These are phyloP conservation scores for Paulownia fortunei DNA, from an alignment of 257 asterid genomes.

Conservation along the genomic window DNA sequence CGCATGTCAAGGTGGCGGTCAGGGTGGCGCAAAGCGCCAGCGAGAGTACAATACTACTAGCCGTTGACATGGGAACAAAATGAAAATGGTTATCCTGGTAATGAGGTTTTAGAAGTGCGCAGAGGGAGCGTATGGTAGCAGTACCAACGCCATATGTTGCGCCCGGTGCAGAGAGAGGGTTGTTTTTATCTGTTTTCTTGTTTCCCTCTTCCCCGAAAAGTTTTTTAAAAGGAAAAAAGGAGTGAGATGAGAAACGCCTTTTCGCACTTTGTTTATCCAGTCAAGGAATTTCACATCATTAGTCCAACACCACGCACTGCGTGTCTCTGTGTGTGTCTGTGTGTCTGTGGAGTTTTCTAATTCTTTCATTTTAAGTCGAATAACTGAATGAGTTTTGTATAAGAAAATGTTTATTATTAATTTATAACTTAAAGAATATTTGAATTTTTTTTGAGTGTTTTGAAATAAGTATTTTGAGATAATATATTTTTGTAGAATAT, in stretches of 20 bases:
- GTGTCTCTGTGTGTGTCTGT: background rate
- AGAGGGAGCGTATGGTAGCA: slow-evolving; percentile 41
- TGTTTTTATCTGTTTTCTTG: background rate
- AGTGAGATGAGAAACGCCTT: slow-evolving; percentile 29
- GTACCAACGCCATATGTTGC: slow-evolving; percentile 34
- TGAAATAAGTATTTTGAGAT: too few relatives aligned
- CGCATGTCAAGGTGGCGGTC: slow-evolving; percentile 38
- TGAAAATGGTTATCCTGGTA: background rate
- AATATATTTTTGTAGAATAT: too few relatives aligned
- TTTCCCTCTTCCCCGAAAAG: slow-evolving; percentile 19
- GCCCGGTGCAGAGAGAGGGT: slow-evolving; percentile 15
- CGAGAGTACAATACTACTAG: slow-evolving; percentile 36
- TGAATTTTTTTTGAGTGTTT: too few relatives aligned
- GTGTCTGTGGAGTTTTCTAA: too few relatives aligned
- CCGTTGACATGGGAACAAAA: slow-evolving; percentile 48
- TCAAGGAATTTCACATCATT: slow-evolving; percentile 36
- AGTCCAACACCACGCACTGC: slow-evolving; percentile 32
- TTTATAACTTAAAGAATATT: too few relatives aligned
- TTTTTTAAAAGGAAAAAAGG: background rate
- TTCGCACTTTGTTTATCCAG: slow-evolving; percentile 27
- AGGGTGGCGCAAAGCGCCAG: slow-evolving; percentile 47
- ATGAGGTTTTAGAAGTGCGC: slow-evolving; percentile 14
- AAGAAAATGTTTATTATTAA: too few relatives aligned
- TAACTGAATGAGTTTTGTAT: too few relatives aligned
- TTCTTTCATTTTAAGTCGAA: too few relatives aligned